Percentiles rank a stretch among this genome's conserved stretches.
Conservation (phyloP, 2,329 filamentous ascomycete genomes). For the Talaromyces sp. region DNA sequence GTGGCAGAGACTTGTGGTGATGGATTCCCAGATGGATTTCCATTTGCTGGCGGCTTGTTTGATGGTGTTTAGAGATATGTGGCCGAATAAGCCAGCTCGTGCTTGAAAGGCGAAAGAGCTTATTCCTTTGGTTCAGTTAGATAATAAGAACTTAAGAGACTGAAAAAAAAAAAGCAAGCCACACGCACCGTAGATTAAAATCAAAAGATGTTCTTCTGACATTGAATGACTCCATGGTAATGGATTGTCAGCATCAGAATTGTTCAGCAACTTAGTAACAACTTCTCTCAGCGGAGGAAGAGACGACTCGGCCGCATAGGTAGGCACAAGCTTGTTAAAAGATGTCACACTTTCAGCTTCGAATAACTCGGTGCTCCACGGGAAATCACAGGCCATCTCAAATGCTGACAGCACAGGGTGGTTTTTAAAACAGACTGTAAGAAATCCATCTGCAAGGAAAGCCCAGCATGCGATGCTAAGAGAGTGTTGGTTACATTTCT, state of each 20-base stretch:
- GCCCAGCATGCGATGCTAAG: constrained; percentile 24
- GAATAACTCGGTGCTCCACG: constrained; percentile 26
- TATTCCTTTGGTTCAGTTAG: constrained; percentile 17
- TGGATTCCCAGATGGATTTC: constrained; percentile 24
- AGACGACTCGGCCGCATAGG: constrained; percentile 9
- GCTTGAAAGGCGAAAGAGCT: constrained; percentile 27
- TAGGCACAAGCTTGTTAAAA: constrained; percentile 18
- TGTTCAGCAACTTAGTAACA: constrained; percentile 21
- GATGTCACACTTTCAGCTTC: constrained; percentile 24
- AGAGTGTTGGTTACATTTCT: not conserved
- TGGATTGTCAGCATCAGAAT: constrained; percentile 7
- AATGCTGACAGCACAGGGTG: constrained; percentile 26
- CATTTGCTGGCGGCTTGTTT: constrained; percentile 23
- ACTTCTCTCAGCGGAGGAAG: constrained; percentile 23
- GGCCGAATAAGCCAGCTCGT: constrained; percentile 22
- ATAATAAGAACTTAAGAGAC: too few relatives aligned
- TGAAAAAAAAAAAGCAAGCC: not conserved
- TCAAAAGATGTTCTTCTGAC: constrained; percentile 26
- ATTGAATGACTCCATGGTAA: constrained; percentile 22
- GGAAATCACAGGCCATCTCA: constrained; percentile 28
- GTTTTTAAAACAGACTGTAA: constrained; percentile 30
- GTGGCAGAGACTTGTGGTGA: not conserved
- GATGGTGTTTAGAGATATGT: constrained; percentile 22
- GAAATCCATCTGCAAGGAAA: constrained; percentile 28
- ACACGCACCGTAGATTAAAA: constrained; percentile 26